Conservation (phyloP, 2,329 filamentous ascomycete species). For the Chaetomium olivaceum region DNA sequence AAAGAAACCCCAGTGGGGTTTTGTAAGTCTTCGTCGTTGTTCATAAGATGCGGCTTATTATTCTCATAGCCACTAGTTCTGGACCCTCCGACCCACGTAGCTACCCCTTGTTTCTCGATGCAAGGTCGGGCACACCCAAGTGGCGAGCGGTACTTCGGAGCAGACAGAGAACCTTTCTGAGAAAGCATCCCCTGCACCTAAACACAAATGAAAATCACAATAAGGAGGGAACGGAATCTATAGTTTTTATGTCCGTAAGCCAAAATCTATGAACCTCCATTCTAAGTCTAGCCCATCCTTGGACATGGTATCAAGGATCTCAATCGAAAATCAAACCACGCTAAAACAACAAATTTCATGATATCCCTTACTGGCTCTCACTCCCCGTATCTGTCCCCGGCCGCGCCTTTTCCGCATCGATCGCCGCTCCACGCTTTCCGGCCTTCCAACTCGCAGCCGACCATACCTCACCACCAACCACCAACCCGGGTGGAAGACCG, state of each 20-base stretch:
- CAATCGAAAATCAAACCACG: not conserved
- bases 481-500: conserved; percentile 19
- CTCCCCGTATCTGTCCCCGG: not conserved
- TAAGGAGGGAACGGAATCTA: not conserved
- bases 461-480: conserved; percentile 5
- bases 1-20: no score
- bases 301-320: not conserved
- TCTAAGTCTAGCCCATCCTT: not conserved
- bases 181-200: not conserved
- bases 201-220: not conserved
- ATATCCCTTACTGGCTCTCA: not conserved
- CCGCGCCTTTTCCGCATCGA: conserved; percentile 4
- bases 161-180: not conserved
- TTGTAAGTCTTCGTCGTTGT: no score
- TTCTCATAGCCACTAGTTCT: no score
- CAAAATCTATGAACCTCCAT: not conserved
- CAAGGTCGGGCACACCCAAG: no score
- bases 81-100: no score
- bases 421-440: not conserved
- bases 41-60: no score
- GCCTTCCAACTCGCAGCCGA: conserved; percentile 12
- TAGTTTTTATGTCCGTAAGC: not conserved
- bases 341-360: not conserved
- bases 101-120: no score
- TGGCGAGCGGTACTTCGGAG: no score